A percentile compares a stretch with the other conserved stretches of the same genome.
Conservation (phyloP, 495 filamentous ascomycete species). For the Penicillium taxi region DNA sequence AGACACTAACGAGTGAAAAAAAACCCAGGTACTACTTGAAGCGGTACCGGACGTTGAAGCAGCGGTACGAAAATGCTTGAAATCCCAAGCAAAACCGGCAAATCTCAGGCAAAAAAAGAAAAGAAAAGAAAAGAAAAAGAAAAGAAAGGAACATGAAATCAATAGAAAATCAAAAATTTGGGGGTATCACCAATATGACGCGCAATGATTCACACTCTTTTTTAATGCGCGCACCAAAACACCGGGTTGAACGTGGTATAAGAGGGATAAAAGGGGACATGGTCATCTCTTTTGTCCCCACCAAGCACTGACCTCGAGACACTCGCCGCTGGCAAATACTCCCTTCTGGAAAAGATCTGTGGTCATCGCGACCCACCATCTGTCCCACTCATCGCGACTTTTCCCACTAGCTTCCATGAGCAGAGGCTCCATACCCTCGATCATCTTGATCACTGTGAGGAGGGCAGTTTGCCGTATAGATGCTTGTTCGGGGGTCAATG, state of each 20-base stretch:
- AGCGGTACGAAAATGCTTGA: constrained; percentile 60
- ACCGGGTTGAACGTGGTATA: constrained; percentile 13
- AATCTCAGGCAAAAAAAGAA: constrained; percentile 12
- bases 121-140: constrained; percentile 11
- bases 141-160: constrained; percentile 8
- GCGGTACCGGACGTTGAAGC: constrained; percentile 78
- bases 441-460: constrained; percentile 74
- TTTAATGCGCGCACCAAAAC: constrained; percentile 21
- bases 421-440: constrained; percentile 78
- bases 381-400: constrained; percentile 85
- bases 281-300: constrained; percentile 65
- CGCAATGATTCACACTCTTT: constrained; percentile 28
- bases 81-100: constrained; percentile 17
- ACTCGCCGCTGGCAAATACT: constrained; percentile 76
- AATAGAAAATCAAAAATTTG: constrained; percentile 14
- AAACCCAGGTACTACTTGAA: constrained; percentile 81
- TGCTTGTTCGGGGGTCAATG: constrained; percentile 61
- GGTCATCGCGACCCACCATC: constrained; percentile 83
- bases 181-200: constrained; percentile 44
- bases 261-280: no score
- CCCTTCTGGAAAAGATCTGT: constrained; percentile 70
- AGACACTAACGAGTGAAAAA: constrained; percentile 10
- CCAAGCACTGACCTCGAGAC: constrained; percentile 91
- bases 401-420: constrained; percentile 76
- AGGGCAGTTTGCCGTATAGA: constrained; percentile 73